A percentile compares a stretch with the other conserved stretches of the same genome.
Evolutionary conservation across 495 filamentous ascomycete genomes (phyloP).

Genomic region (Penicillium maclennaniae): DNA sequence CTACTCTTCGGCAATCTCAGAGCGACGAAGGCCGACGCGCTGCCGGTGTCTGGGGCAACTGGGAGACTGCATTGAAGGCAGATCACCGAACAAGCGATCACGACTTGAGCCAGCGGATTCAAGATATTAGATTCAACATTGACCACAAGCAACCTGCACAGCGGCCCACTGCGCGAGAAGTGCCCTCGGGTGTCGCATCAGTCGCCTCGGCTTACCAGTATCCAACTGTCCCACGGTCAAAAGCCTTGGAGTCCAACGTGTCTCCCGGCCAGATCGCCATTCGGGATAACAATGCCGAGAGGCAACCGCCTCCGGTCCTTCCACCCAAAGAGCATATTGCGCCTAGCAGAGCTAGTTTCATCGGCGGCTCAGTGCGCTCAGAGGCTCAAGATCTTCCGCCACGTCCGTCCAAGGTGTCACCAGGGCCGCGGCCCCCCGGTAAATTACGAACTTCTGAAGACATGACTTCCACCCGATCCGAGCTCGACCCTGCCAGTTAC

Average conservation of each 20-base stretch:
- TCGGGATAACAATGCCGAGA: constrained; percentile 23
- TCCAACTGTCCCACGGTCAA: constrained; percentile 50
- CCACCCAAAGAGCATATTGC: constrained; percentile 47
- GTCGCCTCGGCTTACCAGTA: constrained; percentile 43
- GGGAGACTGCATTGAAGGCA: constrained; percentile 41
- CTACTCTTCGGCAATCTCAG: constrained; percentile 52
- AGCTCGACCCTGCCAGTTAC: constrained; percentile 50
- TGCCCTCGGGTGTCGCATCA: constrained; percentile 13
- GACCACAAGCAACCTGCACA: constrained; percentile 20
- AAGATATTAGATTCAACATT: constrained; percentile 38
- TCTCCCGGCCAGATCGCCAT: constrained; percentile 19
- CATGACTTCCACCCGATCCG: constrained; percentile 20
- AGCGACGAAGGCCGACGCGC: constrained; percentile 55
- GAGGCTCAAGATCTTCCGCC: constrained; percentile 12
- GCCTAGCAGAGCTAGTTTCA: constrained; percentile 13
- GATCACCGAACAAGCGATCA: constrained; percentile 24
- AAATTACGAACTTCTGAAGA: constrained; percentile 35
- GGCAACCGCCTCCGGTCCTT: constrained; percentile 41
- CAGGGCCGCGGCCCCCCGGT: constrained; percentile 27
- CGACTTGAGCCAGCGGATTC: constrained; percentile 47
- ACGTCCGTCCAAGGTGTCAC: constrained; percentile 27
- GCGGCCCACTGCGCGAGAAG: constrained; percentile 13
- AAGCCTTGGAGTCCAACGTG: constrained; percentile 23
- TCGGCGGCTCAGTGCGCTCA: constrained; percentile 19
- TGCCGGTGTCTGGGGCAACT: constrained; percentile 62